A percentile compares a stretch with the other conserved stretches of the same genome.
Conservation (phyloP, 2,329 filamentous ascomycete species). For the Coniochaeta sp. region DNA sequence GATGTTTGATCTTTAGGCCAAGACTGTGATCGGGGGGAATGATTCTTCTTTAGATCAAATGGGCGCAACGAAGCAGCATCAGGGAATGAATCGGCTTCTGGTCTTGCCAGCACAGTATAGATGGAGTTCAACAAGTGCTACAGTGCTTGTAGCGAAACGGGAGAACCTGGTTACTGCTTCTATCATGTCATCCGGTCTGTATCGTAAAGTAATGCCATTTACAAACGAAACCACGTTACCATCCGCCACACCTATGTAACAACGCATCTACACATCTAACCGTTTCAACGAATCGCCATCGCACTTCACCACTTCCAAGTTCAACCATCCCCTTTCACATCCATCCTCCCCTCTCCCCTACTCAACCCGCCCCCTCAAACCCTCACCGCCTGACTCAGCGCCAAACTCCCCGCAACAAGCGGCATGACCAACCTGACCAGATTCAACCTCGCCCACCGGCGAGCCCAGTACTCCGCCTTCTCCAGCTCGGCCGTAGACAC, state of each 20-base stretch:
- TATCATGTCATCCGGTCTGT: too few relatives aligned
- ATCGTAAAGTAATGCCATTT: too few relatives aligned
- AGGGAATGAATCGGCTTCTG: too few relatives aligned
- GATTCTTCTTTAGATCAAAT: too few relatives aligned
- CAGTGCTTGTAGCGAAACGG: too few relatives aligned
- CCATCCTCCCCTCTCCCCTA: neutral
- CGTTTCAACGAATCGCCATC: neutral
- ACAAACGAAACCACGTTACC: neutral
- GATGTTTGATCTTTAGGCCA: neutral
- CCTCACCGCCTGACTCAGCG: conserved; percentile 10
- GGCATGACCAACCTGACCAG: conserved; percentile 25
- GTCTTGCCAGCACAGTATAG: too few relatives aligned
- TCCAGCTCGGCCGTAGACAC: conserved; percentile 13
- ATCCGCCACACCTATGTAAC: neutral
- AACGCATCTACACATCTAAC: neutral
- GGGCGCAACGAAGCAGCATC: too few relatives aligned
- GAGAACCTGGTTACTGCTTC: too few relatives aligned
- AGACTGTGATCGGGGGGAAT: neutral
- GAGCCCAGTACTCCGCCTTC: conserved; percentile 22
- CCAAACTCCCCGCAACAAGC: conserved; percentile 22
- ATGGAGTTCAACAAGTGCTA: too few relatives aligned
- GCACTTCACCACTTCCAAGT: neutral
- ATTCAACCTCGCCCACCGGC: conserved; percentile 26
- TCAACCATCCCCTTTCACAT: neutral
- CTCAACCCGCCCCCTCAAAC: neutral